Base-by-base conservation (phyloP, 2,329 filamentous ascomycete genomes). In the Chrysoporthe cubensis region DNA sequence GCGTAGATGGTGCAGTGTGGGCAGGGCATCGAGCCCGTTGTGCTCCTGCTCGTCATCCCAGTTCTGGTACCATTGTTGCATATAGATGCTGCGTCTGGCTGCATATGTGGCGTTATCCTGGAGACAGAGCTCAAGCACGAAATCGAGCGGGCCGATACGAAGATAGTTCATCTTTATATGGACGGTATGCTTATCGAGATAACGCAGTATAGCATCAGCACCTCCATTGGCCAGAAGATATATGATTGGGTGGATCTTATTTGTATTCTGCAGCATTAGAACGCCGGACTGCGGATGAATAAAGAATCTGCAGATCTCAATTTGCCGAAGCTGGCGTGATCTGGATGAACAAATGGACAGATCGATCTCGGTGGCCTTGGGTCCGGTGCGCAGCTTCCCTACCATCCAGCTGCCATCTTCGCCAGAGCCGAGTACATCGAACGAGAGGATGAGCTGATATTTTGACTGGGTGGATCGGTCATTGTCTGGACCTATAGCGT, bases 91-190 rank as follows among this genome's bases (percentile, higher is more conserved):
- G n/a, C n/a, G n/a, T n/a, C 7, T 34, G 7, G 57, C 34, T 7
- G 16, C 13, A 9, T 60, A 66, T 7, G 56, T n/a, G 4, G 3
- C 18, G 46, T 66, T 37, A 16, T 66, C 16, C 32, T 60, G 34
- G 3, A 60, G 18, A 8, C 46, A 32, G n/a, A 66, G 7, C 1
- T 37, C 16, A 2, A 66, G 57, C 26, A 66, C 34, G 18, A 61
- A 60, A 34, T 66, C 56, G 34, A 66, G 46, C 46, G 46, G 46
- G 46, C 64, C 64, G 37, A 66, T 61, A 14, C 64, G 64, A 3
- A 66, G 63, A 43, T 60, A 43, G 34, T 65, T 65, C 9, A 7
- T 65, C 11, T 26, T 48, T 32, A 40, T 65, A 14, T 65, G 37
- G 34, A 65, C 43, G 18, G 60, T 34, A 34, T 42, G 34, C 44